Evolutionary conservation across 1,284 basidiomycete genomes (phyloP), one percentile per base, ranked within the genome.

Genomic region (Malassezia dermatis): DNA sequence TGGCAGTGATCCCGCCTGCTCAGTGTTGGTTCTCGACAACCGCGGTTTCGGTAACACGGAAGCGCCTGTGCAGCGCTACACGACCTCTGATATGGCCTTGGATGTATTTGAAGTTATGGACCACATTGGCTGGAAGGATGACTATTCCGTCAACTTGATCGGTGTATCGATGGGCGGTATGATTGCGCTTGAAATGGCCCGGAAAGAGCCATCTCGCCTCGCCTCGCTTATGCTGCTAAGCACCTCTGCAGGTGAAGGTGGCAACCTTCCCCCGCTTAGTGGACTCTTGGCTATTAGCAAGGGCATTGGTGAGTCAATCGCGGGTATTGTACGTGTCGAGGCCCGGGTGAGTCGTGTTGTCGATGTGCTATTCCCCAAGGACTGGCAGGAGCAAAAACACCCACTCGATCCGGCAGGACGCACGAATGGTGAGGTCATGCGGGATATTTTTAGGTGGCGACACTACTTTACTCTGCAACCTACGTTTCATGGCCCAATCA

Each of bases 151-250:
- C 1, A 83, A 90, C 65, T 74, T 91, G 17, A 83, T 89, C 13
- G 87, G 89, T 1, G 77, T 84, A 11, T 87, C 85, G 40, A 77
- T 91, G 47, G 89, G 88, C 6, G 88, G 88, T 15, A 89, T 89
- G 87, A 88, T 89, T 55, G 81, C 84, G 0, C 59, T 75, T 7
- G 75, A 76, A 43, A 53, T 76, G 31, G 69, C 71, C 4, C 45
- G 59, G 4, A 53, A 52, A 32, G 27, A 52, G 13, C 61, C 62
- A 1, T 51, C 59, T 32, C 49, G 64, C 17, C 32, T 72, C 4
- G 46, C 53, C 2, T 62, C 59, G 19, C 39, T 72, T 13, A 47
- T 63, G 19, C 61, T 72, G 31, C 60, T 72, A 48, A 68, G 65
- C 21, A 73, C 72, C 3, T 61, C 70, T 1, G 58, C 61, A 1